Percentiles rank a stretch among this genome's conserved stretches.
Evolutionary conservation across 768 basidiomycete genomes (phyloP).

Genomic region (Psilocybe cubensis): DNA sequence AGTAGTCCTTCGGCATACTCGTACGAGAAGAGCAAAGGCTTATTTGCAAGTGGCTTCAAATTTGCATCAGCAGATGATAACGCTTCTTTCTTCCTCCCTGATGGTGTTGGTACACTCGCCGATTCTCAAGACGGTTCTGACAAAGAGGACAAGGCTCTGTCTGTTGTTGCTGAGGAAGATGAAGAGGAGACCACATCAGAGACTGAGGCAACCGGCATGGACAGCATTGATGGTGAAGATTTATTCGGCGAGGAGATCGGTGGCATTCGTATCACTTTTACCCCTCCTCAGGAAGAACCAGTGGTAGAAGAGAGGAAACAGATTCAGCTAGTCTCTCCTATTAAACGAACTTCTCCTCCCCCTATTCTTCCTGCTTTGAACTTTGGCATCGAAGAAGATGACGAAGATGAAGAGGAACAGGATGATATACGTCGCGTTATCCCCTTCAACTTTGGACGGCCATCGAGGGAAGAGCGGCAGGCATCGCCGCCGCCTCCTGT

Average conservation of each 20-base stretch:
- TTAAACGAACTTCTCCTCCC: conserved; percentile 31
- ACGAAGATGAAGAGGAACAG: conserved; percentile 30
- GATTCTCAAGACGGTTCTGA: conserved; percentile 55
- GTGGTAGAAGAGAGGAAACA: conserved; percentile 30
- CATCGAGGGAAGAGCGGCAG: conserved; percentile 19
- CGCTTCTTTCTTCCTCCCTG: conserved; percentile 48
- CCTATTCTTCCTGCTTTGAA: conserved; percentile 38
- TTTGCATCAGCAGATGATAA: conserved; percentile 53
- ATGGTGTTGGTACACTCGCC: conserved; percentile 41
- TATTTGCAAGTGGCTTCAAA: conserved; percentile 60
- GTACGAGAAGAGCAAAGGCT: conserved; percentile 60
- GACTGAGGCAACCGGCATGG: conserved; percentile 26
- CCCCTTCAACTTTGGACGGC: conserved; percentile 41
- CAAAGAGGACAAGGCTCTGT: conserved; percentile 31
- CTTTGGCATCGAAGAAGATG: conserved; percentile 34
- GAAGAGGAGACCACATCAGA: conserved; percentile 32
- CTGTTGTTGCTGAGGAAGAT: conserved; percentile 33
- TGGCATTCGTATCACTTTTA: conserved; percentile 78
- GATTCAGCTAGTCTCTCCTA: conserved; percentile 28
- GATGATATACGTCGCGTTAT: conserved; percentile 17
- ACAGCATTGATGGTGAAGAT: conserved; percentile 38
- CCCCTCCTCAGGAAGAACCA: conserved; percentile 54
- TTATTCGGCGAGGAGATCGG: conserved; percentile 67
- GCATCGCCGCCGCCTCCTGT: conserved; percentile 21
- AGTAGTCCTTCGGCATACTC: conserved; percentile 43